Evolutionary conservation across 345 rosid genomes (phyloP).

Genomic region (Salix brachista): DNA sequence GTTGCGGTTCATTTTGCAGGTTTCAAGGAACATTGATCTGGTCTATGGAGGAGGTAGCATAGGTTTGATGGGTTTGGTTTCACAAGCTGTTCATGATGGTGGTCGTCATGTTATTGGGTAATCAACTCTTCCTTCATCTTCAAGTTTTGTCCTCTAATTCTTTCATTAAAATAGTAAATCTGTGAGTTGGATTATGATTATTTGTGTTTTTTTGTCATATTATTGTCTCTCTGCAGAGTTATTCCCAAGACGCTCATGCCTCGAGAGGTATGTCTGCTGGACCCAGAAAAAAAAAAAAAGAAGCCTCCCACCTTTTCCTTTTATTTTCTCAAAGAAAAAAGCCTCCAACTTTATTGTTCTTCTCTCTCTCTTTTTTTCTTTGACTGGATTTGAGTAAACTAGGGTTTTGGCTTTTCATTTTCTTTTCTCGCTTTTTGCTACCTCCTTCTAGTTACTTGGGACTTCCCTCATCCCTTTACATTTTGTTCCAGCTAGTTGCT

Average conservation of each 20-base stretch:
- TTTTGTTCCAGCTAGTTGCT: not conserved
- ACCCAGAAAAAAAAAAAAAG: conserved; percentile 19
- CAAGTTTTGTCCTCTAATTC: not conserved
- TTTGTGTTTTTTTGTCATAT: conserved; percentile 34
- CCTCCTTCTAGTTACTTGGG: conserved; percentile 13
- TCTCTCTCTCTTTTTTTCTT: not conserved
- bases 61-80: conserved; percentile 97
- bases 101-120: conserved; percentile 99
- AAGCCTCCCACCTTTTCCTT: conserved; percentile 40
- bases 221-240: conserved; percentile 78
- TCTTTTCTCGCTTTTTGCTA: conserved; percentile 18
- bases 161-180: conserved; percentile 15
- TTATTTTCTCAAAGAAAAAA: conserved; percentile 10
- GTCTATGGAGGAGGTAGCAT: conserved; percentile 99
- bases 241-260: conserved; percentile 99
- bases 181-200: conserved; percentile 18
- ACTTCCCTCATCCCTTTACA: not conserved
- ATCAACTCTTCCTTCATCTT: conserved; percentile 1
- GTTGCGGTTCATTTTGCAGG: conserved; percentile 44
- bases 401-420: conserved; percentile 19
- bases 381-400: not conserved
- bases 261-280: conserved; percentile 90
- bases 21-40: conserved; percentile 91
- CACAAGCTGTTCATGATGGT: conserved; percentile 99
- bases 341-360: conserved; percentile 6